A percentile compares a stretch with the other conserved stretches of the same genome.
Conservation (phyloP, 2,329 filamentous ascomycete species). For the Apiospora rasikravindrae region DNA sequence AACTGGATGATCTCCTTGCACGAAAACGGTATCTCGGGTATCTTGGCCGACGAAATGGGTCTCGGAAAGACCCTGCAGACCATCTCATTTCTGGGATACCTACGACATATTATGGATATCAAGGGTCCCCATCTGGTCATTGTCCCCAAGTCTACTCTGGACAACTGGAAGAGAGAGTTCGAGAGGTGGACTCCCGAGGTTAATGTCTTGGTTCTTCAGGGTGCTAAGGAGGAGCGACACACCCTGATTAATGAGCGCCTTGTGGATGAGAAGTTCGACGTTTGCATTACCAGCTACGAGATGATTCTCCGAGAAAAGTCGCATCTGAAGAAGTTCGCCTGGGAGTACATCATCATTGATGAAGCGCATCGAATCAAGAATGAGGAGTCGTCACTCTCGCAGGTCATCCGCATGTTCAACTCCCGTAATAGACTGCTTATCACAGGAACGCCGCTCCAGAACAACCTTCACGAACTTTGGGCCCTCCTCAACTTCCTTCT, state of each 20-base stretch:
- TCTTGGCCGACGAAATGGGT: constrained; percentile 98
- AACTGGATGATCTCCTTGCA: constrained; percentile 98
- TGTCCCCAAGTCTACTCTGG: constrained; percentile 95
- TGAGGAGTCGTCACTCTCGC: constrained; percentile 94
- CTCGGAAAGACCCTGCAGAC: constrained; percentile 97
- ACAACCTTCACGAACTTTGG: constrained; percentile 98
- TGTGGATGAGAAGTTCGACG: constrained; percentile 94
- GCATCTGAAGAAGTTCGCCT: constrained; percentile 95
- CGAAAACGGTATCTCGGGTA: constrained; percentile 98
- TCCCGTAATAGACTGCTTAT: constrained; percentile 95
- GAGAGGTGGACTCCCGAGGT: constrained; percentile 93
- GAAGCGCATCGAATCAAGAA: constrained; percentile 99
- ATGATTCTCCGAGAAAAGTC: constrained; percentile 97
- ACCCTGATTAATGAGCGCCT: constrained; percentile 87
- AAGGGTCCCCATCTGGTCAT: constrained; percentile 88
- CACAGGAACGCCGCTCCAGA: constrained; percentile 94
- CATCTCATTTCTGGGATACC: constrained; percentile 93
- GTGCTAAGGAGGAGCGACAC: constrained; percentile 91
- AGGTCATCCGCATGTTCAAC: constrained; percentile 95
- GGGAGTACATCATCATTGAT: constrained; percentile 99
- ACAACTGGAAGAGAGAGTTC: constrained; percentile 98
- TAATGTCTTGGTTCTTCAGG: constrained; percentile 91
- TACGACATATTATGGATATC: constrained; percentile 88
- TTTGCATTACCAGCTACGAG: constrained; percentile 98
- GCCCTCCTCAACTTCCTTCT: constrained; percentile 95